Evolutionary conservation across 2,329 filamentous ascomycete genomes (phyloP), one percentile per base, ranked within the genome.

Genomic region (Aspergillus neoniger): DNA sequence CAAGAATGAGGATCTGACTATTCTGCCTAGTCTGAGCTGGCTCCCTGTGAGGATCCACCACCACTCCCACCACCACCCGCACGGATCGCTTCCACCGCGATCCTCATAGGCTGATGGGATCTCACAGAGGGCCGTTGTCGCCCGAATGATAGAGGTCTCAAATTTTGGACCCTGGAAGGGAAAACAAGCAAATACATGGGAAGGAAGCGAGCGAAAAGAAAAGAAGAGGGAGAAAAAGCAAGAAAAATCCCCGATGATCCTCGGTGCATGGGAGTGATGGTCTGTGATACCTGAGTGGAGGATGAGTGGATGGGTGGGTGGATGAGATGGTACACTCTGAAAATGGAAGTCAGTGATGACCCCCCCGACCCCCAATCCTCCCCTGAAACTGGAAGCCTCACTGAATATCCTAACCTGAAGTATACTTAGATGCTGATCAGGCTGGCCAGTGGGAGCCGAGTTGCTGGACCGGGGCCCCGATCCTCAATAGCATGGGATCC

Each of bases 71-170:
- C 57, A 55, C 32, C 59, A 55, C 55, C 63, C 61, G 60, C 62
- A 65, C 62, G 54, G 63, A 65, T 63, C 63, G 25, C 57, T 30
- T 61, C 21, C 32, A 52, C 50, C 39, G 53, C 32, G 53, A 57
- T 59, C 54, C 57, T 21, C 23, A 30, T 53, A 52, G 52, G 55
- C 65, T 65, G 62, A 66, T 69, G 67, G 64, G 65, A 69, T 66
- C 65, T 69, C 62, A 54, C 38, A 59, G 63, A 63, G 64, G 32
- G 65, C 67, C 66, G 66, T 69, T 70, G 55, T 58, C 57, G 53
- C 56, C 50, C 49, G 58, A 61, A 36, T 17, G 57, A 63, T 25
- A 14, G 51, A 43, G 54, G 65, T 65, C 65, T 64, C 67, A 70
- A 72, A 69, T 71, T 63, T 68, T 60, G 62, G 62, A 61, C 56